Percentiles rank a stretch among this genome's conserved stretches.
Conservation (phyloP, 83 land plant species). For the Picea abies region DNA sequence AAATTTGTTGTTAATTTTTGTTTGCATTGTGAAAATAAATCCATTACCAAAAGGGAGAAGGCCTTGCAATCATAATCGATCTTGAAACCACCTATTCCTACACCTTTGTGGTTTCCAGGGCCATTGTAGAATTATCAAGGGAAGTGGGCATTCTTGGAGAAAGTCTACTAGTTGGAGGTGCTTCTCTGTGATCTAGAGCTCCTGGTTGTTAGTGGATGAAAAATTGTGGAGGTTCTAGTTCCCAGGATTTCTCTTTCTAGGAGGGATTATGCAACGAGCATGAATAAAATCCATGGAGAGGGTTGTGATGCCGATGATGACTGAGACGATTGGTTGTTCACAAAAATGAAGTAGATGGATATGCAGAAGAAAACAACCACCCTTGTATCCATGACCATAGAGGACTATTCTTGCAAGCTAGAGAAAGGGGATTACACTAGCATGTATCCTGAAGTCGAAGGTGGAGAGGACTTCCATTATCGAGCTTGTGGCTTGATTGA, state of each 20-base stretch:
- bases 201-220: constrained; percentile 13
- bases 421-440: too few species aligned
- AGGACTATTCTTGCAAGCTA: too few species aligned
- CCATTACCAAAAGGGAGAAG: too few species aligned
- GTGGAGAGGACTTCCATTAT: too few species aligned
- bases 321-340: constrained; percentile 13
- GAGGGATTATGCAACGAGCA: neutral
- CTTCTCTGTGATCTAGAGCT: constrained; percentile 37
- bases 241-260: constrained; percentile 11
- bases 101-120: constrained; percentile 52
- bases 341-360: too few species aligned
- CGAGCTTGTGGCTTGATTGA: too few species aligned
- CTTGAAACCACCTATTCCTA: constrained; percentile 39
- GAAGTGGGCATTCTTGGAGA: constrained; percentile 32
- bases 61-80: too few species aligned
- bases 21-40: too few species aligned
- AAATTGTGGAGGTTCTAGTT: constrained; percentile 21
- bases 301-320: constrained; percentile 6
- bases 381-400: too few species aligned
- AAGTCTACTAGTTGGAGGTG: constrained; percentile 33
- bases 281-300: neutral
- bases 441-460: too few species aligned
- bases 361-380: too few species aligned
- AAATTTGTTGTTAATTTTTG: too few species aligned
- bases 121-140: constrained; percentile 16